A percentile compares a stretch with the other conserved stretches of the same genome.
These are phyloP conservation scores for Sporobolomyces pararoseus DNA, from an alignment of 768 basidiomycete species.

Conservation along the genomic window DNA sequence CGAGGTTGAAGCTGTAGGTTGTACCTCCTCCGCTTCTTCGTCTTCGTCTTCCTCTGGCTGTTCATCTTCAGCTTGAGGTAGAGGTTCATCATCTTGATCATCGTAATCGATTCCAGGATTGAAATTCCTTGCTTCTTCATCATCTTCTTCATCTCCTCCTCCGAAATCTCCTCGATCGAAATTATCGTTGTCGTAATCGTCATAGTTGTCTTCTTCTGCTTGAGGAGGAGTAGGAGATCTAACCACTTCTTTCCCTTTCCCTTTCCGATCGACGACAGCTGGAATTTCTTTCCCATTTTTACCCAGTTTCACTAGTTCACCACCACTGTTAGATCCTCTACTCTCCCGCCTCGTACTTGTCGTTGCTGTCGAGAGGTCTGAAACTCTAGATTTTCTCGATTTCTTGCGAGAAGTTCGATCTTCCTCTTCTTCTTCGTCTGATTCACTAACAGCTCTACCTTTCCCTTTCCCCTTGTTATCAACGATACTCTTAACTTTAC, in stretches of 20 bases:
- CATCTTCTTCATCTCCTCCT: constrained; percentile 24
- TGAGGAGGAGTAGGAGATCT: background rate
- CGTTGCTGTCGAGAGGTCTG: no score
- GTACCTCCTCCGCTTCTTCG: constrained; percentile 21
- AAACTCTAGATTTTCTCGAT: background rate
- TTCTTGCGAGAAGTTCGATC: background rate
- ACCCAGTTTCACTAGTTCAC: constrained; percentile 22
- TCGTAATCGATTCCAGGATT: constrained; percentile 22
- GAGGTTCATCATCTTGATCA: constrained; percentile 13
- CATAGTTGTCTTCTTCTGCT: constrained; percentile 20
- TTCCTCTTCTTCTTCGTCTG: constrained; percentile 9
- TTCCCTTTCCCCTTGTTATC: constrained; percentile 27
- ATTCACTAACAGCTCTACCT: constrained; percentile 10
- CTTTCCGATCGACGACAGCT: constrained; percentile 4
- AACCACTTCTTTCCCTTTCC: constrained; percentile 26
- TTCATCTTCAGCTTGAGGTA: constrained; percentile 7
- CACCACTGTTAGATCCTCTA: background rate
- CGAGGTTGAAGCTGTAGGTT: constrained; percentile 19
- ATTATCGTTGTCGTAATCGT: constrained; percentile 1
- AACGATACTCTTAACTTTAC: no score
- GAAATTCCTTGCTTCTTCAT: no score
- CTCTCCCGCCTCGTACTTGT: no score
- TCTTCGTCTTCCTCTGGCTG: constrained; percentile 16
- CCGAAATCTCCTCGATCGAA: constrained; percentile 4
- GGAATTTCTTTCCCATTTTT: constrained; percentile 20